Percentiles rank a stretch among this genome's conserved stretches.
phyloP scores from a whole-genome alignment of 805 yeast species.

The Wickerhamomyces mucosus region DNA sequence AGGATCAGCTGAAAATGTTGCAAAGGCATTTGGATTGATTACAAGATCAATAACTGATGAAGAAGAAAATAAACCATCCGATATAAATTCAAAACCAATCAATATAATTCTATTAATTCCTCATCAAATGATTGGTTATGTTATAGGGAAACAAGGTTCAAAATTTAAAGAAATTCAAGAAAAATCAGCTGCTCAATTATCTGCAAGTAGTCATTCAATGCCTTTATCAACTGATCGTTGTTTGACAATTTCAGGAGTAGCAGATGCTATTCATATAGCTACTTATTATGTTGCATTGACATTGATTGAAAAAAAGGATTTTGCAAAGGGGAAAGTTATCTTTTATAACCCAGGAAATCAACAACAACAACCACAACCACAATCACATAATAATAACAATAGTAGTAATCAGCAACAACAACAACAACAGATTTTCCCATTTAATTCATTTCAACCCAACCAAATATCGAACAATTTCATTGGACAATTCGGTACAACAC shows the following conservation, averaged over 20 bases:
- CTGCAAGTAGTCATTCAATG: constrained; percentile 62
- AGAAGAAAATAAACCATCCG: constrained; percentile 50
- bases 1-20: constrained; percentile 71
- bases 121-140: constrained; percentile 69
- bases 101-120: constrained; percentile 60
- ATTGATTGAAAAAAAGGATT: constrained; percentile 44
- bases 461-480: background rate
- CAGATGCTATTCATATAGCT: constrained; percentile 83
- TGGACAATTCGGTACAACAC: background rate
- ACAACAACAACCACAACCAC: constrained; percentile 1
- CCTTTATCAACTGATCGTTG: constrained; percentile 74
- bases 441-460: background rate
- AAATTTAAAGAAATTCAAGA: constrained; percentile 77
- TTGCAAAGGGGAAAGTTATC: constrained; percentile 43
- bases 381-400: background rate
- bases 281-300: constrained; percentile 65
- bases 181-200: constrained; percentile 65
- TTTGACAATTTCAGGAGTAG: constrained; percentile 63
- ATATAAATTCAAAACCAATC: constrained; percentile 42
- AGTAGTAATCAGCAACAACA: background rate
- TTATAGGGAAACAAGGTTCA: constrained; percentile 71
- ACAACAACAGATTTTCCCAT: background rate
- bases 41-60: constrained; percentile 59
- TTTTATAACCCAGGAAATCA: constrained; percentile 43
- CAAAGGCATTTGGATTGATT: constrained; percentile 72